These are phyloP conservation scores for Pseudozyma tsukubaensis DNA, from an alignment of 1,284 basidiomycete genomes.

Conservation along the genomic window DNA sequence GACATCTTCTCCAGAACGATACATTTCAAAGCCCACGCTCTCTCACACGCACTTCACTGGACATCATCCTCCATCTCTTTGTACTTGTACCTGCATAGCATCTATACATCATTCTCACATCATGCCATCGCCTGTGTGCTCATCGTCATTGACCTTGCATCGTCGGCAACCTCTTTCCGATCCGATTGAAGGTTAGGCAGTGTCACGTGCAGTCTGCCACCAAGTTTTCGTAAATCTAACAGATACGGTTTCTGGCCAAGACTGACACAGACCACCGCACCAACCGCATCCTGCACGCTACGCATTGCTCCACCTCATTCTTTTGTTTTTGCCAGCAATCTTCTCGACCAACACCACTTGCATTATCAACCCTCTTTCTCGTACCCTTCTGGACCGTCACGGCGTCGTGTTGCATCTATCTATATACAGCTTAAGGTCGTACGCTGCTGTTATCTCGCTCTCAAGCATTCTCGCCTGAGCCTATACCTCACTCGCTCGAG, in stretches of 20 bases:
- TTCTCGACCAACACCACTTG: neutral
- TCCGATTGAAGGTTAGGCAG: neutral
- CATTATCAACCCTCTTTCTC: too few species aligned
- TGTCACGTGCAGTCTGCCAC: slow-evolving; percentile 3
- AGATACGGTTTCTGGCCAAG: neutral
- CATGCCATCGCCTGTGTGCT: neutral
- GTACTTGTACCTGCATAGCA: slow-evolving; percentile 44
- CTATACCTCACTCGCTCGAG: neutral
- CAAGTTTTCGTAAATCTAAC: slow-evolving; percentile 1
- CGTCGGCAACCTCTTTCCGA: too few species aligned
- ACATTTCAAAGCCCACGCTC: too few species aligned
- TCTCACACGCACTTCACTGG: too few species aligned
- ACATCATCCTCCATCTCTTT: slow-evolving; percentile 3
- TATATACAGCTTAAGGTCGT: too few species aligned
- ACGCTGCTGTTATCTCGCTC: too few species aligned
- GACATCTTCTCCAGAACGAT: too few species aligned
- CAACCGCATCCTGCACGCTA: neutral
- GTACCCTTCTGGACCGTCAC: neutral
- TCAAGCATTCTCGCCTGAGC: neutral
- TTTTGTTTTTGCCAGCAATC: slow-evolving; percentile 1
- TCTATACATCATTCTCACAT: neutral
- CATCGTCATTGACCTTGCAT: neutral
- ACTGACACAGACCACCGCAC: slow-evolving; percentile 18
- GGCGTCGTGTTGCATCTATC: too few species aligned
- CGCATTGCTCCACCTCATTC: slow-evolving; percentile 1